These are phyloP conservation scores for Lentinula sp. DNA, from an alignment of 768 basidiomycete species.

Conservation along the genomic window DNA sequence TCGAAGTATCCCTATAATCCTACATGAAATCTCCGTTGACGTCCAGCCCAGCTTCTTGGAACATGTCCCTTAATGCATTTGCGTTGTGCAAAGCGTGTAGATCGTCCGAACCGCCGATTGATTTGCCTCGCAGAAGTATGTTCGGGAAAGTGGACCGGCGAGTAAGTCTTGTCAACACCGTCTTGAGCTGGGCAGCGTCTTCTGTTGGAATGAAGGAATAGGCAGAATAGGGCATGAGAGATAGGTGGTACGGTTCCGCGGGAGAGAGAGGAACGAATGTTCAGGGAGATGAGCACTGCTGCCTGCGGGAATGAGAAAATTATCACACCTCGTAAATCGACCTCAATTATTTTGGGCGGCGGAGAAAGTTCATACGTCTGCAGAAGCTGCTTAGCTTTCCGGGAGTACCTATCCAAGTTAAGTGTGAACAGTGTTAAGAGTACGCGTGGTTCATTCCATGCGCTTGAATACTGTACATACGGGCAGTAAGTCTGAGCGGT, in stretches of 20 bases:
- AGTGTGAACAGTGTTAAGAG: background rate
- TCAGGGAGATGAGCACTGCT: background rate
- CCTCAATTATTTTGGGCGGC: conserved; percentile 64
- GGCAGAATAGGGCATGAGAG: background rate
- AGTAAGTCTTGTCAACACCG: conserved; percentile 61
- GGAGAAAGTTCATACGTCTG: conserved; percentile 55
- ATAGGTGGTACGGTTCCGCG: background rate
- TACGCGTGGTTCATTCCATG: background rate
- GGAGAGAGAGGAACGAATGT: background rate
- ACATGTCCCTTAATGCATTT: conserved; percentile 11
- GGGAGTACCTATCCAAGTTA: conserved; percentile 42
- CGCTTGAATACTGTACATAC: conserved; percentile 39
- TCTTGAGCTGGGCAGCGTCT: conserved; percentile 59
- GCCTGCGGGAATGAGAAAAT: background rate
- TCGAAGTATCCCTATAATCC: background rate
- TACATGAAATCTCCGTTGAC: background rate
- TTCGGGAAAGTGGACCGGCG: conserved; percentile 72
- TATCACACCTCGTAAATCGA: conserved; percentile 59
- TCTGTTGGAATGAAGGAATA: conserved; percentile 27
- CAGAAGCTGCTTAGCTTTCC: conserved; percentile 57
- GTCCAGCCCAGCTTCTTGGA: conserved; percentile 5
- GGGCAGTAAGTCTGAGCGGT: conserved; percentile 61
- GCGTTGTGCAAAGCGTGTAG: conserved; percentile 21
- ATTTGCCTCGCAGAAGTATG: conserved; percentile 54
- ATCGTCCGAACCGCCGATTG: conserved; percentile 64